A percentile compares a stretch with the other conserved stretches of the same genome.
Conservation (phyloP, 257 asterid genomes). For the Petunia axillaris region DNA sequence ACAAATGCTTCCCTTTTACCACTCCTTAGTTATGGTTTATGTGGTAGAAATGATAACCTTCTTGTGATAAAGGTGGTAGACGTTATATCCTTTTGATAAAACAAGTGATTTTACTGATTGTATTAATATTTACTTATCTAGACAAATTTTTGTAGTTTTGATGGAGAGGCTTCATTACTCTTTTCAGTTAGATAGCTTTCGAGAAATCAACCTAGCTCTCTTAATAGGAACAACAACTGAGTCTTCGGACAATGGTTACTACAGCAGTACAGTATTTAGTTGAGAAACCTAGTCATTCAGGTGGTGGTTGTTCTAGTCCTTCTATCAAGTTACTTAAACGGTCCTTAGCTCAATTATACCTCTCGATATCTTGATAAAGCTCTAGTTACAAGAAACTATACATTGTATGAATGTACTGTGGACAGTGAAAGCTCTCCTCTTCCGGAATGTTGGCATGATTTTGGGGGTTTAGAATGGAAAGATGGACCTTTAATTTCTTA, state of each 20-base stretch:
- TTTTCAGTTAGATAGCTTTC: conserved; percentile 16
- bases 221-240: no score
- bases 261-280: no score
- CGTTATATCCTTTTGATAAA: background rate
- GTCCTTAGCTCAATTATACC: background rate
- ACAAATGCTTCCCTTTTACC: background rate
- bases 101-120: background rate
- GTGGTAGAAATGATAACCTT: background rate
- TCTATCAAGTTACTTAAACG: background rate
- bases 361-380: conserved; percentile 1
- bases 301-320: background rate
- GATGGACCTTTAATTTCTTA: conserved; percentile 14
- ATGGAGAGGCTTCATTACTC: conserved; percentile 11
- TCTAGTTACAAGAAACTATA: background rate
- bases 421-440: background rate
- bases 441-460: background rate
- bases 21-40: background rate
- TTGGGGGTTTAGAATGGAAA: conserved; percentile 10
- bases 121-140: background rate
- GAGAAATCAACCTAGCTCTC: background rate
- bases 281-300: background rate
- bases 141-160: background rate
- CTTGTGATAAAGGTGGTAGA: background rate
- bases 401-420: conserved; percentile 6
- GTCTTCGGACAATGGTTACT: no score